Conservation (phyloP, 441 rosid species). For the Brassica balearica region DNA sequence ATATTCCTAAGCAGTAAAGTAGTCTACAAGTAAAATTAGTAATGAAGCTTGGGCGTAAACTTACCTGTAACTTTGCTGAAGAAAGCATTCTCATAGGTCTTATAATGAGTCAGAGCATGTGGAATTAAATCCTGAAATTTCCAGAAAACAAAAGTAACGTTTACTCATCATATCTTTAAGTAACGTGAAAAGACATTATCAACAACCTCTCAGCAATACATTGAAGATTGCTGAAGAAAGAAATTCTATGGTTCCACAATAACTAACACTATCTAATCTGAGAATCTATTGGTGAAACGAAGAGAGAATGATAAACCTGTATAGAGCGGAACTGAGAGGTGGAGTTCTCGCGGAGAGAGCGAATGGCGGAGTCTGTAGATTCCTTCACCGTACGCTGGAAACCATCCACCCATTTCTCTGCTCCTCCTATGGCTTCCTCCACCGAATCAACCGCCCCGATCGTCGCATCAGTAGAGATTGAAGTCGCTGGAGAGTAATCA, state of each 20-base stretch:
- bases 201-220: no score
- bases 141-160: neutral
- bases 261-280: constrained; percentile 23
- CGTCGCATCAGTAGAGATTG: neutral
- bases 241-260: no score
- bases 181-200: no score
- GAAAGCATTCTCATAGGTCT: constrained; percentile 67
- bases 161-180: no score
- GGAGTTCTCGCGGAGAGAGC: constrained; percentile 64
- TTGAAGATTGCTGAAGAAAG: no score
- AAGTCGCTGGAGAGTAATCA: neutral
- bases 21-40: neutral
- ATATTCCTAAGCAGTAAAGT: neutral
- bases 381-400: constrained; percentile 66
- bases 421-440: constrained; percentile 28
- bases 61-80: constrained; percentile 73
- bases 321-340: constrained; percentile 67
- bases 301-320: constrained; percentile 49
- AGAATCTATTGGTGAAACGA: constrained; percentile 20
- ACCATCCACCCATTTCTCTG: constrained; percentile 65
- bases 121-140: constrained; percentile 59
- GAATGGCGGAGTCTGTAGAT: constrained; percentile 72
- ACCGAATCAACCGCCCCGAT: constrained; percentile 33
- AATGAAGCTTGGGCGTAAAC: constrained; percentile 2
- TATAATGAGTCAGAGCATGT: constrained; percentile 54